phyloP scores from a whole-genome alignment of 1,284 basidiomycete species.

The Sporisorium graminicola region DNA sequence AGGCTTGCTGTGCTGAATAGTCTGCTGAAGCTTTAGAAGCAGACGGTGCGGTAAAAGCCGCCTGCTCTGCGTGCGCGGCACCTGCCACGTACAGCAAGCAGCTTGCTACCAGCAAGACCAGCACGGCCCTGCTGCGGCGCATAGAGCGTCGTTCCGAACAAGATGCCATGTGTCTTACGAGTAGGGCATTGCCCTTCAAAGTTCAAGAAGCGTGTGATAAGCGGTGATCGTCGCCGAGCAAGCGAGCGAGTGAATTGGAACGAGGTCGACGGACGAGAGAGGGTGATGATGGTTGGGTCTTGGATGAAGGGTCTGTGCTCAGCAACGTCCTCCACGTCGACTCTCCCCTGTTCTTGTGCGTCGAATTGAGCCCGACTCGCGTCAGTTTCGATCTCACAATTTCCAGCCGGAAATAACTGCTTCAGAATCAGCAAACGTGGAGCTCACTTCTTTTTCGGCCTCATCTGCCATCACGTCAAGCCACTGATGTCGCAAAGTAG shows the following conservation, averaged over 20 bases:
- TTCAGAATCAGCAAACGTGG: neutral
- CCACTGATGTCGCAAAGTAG: no score
- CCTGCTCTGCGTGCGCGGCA: constrained; percentile 22
- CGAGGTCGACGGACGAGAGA: neutral
- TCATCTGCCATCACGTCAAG: no score
- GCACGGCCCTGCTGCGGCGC: constrained; percentile 19
- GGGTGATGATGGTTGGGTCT: neutral
- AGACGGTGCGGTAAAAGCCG: constrained; percentile 6
- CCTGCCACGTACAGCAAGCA: constrained; percentile 26
- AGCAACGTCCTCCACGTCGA: constrained; percentile 6
- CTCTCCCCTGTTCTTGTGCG: neutral
- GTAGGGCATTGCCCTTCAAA: neutral
- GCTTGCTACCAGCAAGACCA: constrained; percentile 21
- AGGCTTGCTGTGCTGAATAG: constrained; percentile 37
- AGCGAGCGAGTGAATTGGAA: neutral
- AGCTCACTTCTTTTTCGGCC: neutral
- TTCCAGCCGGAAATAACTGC: neutral
- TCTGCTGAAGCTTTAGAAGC: constrained; percentile 4
- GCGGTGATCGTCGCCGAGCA: no score
- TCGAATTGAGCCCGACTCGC: no score
- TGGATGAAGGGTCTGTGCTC: constrained; percentile 4
- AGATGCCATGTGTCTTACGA: constrained; percentile 17
- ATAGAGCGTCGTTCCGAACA: constrained; percentile 14
- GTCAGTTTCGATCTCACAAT: constrained; percentile 1
- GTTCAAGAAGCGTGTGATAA: neutral